Base-by-base conservation (phyloP, 305 asterid species). In the Euphrasia arctica region DNA sequence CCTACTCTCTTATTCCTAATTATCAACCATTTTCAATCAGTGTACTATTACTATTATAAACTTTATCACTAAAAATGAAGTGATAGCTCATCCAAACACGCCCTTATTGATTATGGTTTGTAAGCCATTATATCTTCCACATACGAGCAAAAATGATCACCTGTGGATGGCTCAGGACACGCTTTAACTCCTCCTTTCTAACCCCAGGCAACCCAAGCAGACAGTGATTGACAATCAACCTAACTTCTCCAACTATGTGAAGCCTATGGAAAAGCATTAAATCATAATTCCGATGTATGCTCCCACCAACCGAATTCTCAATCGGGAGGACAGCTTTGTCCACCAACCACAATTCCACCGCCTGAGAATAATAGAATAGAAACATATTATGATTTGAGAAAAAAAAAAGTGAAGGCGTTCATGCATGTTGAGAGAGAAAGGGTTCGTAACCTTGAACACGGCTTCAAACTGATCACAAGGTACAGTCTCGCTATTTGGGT, bases 311-410 rank as follows among this genome's bases (percentile, higher is more conserved):
- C 50, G 97, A 83, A 77, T 83, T 85, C 76, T 90, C 97, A 12
- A 90, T 84, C 1, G 95, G 97, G 32, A 90, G 92, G 51, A 87
- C 94, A 7, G 97, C 95, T 75, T 79, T 90, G 71, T 90, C 95
- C 70, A 87, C 97, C 64, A 90, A 74, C 97, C 97, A 90, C 71
- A 87, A 65, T 52, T 90, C 96, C 74, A 87, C 95, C 4, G 97
- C 96, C 97, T 90, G 89, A 71, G 22, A 63, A 71, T 49, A 48
- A 48, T 12, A 12, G 10, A 6, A 15, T 4, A 48, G 2, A 13
- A 48, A 48, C 13, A 11, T 12, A 48, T 48, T 12, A 48, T 48
- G 14, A 48, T 48, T 1, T 18, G 22, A 0, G 50, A 45, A 45
- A 45, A 45, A n/a, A 54, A 57, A 39, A 62, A 1, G 52, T 10